phyloP scores from a whole-genome alignment of 2,329 filamentous ascomycete species.

The Fusarium nodosum region DNA sequence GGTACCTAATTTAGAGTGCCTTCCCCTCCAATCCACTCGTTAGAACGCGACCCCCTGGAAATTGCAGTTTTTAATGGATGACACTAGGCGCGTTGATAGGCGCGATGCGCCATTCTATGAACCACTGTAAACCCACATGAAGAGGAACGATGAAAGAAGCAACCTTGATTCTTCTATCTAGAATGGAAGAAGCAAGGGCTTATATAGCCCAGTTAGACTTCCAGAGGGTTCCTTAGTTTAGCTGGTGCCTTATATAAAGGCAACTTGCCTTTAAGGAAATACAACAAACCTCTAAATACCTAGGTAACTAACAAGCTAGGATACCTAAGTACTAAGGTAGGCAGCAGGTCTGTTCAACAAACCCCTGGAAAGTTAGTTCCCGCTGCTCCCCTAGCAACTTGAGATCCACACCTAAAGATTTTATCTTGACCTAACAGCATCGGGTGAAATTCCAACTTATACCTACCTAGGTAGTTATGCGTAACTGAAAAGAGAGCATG shows the following conservation, averaged over 20 bases:
- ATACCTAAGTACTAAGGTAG: no score
- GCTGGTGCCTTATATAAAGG: no score
- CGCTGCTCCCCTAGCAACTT: slow-evolving; percentile 45
- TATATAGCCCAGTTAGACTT: no score
- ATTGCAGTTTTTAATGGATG: slow-evolving; percentile 16
- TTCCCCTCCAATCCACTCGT: slow-evolving; percentile 3
- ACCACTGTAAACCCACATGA: slow-evolving; percentile 14
- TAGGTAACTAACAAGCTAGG: no score
- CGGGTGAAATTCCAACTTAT: background rate
- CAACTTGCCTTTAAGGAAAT: no score
- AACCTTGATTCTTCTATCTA: no score
- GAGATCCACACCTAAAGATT: slow-evolving; percentile 25
- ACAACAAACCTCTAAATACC: no score
- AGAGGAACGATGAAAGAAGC: no score
- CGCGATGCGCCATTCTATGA: slow-evolving; percentile 25
- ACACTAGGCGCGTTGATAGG: slow-evolving; percentile 33
- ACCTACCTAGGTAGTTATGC: no score
- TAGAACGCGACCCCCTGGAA: slow-evolving; percentile 35
- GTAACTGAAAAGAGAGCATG: background rate
- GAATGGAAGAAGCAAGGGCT: no score
- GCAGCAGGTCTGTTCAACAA: no score
- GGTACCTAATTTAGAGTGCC: slow-evolving; percentile 17
- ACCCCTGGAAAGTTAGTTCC: slow-evolving; percentile 33
- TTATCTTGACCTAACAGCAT: background rate
- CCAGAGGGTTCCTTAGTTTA: no score